Evolutionary conservation across 257 asterid species (phyloP).

Genomic region (Linderniella brevidens): DNA sequence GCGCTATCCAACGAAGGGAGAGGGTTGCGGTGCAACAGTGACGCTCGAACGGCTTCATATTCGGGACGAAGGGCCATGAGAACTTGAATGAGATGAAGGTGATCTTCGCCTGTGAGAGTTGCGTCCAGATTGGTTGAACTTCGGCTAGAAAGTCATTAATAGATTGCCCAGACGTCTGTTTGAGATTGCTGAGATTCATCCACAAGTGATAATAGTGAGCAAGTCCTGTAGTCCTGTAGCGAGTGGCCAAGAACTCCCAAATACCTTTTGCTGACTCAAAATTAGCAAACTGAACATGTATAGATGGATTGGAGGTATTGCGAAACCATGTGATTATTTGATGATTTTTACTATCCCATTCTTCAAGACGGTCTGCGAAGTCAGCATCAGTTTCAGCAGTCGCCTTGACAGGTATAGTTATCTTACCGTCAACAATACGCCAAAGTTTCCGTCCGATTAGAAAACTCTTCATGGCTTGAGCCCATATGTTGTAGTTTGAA

Average conservation of each 20-base stretch:
- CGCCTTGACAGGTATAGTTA: background rate
- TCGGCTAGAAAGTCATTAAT: constrained; percentile 10
- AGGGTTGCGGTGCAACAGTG: constrained; percentile 2
- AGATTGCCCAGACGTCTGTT: constrained; percentile 2
- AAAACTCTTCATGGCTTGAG: constrained; percentile 5
- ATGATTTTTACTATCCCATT: constrained; percentile 12
- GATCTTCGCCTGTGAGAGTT: constrained; percentile 7
- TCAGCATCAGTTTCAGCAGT: background rate
- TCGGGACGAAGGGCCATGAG: constrained; percentile 12
- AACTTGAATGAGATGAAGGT: constrained; percentile 12
- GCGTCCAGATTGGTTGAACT: constrained; percentile 7
- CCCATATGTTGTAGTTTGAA: constrained; percentile 5
- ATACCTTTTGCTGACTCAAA: constrained; percentile 1
- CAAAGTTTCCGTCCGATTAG: constrained; percentile 7
- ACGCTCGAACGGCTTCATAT: constrained; percentile 8
- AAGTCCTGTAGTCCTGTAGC: constrained; percentile 2
- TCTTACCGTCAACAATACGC: constrained; percentile 3
- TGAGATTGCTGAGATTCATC: constrained; percentile 1
- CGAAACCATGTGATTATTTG: background rate
- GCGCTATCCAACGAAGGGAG: constrained; percentile 2
- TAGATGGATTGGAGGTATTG: background rate
- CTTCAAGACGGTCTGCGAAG: too few relatives aligned
- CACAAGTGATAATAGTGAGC: constrained; percentile 2
- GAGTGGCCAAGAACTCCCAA: constrained; percentile 1
- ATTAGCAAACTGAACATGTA: constrained; percentile 7